These are phyloP conservation scores for Colletotrichum tropicale DNA, from an alignment of 2,329 filamentous ascomycete species.

Conservation along the genomic window DNA sequence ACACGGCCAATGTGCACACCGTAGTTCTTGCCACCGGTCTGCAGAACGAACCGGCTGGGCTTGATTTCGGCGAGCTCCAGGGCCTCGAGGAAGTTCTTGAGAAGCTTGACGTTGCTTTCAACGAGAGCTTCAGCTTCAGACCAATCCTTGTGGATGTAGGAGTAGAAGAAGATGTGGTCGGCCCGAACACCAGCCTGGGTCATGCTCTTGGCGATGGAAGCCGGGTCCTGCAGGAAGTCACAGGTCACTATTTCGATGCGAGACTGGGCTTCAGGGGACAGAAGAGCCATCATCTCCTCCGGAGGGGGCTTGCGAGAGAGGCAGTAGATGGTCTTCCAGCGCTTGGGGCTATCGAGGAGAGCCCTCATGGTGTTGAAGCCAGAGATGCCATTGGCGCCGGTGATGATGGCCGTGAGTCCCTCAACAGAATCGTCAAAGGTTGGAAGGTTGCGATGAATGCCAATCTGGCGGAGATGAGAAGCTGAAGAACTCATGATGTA, in stretches of 20 bases:
- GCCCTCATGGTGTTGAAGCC: background rate
- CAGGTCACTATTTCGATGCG: background rate
- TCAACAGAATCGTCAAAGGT: background rate
- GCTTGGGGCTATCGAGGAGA: background rate
- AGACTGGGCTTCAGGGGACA: background rate
- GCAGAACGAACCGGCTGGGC: background rate
- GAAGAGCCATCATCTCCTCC: background rate
- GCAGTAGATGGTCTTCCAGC: background rate
- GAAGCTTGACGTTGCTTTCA: background rate
- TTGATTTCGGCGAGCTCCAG: background rate
- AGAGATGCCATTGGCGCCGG: constrained; percentile 6
- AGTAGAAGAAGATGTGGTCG: constrained; percentile 6
- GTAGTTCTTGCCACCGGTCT: constrained; percentile 17
- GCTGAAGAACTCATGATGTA: background rate
- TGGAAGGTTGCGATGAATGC: background rate
- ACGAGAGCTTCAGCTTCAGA: background rate
- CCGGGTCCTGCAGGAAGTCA: background rate
- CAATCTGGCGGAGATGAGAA: background rate
- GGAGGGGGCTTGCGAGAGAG: background rate
- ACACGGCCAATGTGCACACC: background rate
- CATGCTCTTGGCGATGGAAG: background rate
- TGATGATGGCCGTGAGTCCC: background rate
- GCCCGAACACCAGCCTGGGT: background rate
- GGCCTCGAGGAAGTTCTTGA: constrained; percentile 4
- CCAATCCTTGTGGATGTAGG: constrained; percentile 10